These are phyloP conservation scores for Hyaloscypha finlandica DNA, from an alignment of 495 filamentous ascomycete species.

Conservation along the genomic window DNA sequence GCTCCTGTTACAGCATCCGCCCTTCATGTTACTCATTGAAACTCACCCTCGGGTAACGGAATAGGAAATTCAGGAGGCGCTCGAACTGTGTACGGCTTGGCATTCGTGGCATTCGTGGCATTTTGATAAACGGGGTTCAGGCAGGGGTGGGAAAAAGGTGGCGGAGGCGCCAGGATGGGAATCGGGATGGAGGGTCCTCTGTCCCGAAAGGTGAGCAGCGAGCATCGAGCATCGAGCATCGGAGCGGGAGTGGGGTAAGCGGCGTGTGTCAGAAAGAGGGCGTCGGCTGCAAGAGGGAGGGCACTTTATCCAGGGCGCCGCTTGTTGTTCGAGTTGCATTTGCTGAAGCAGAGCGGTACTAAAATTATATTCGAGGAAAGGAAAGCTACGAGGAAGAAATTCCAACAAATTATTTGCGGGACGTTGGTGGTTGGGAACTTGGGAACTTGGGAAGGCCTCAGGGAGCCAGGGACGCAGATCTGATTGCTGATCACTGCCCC, in stretches of 20 bases:
- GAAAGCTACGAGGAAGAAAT: not conserved
- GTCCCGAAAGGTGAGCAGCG: not conserved
- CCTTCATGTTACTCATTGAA: not conserved
- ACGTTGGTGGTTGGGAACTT: not conserved
- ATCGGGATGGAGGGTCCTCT: not conserved
- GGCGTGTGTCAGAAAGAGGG: not conserved
- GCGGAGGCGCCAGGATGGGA: not conserved
- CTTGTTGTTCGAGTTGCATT: not conserved
- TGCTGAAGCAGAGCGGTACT: not conserved
- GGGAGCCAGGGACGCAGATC: not conserved
- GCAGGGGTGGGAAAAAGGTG: not conserved
- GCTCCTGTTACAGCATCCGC: not conserved
- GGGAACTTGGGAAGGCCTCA: no score
- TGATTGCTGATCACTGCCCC: conserved; percentile 7
- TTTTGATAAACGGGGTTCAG: not conserved
- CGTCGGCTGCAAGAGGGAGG: not conserved
- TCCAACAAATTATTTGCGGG: not conserved
- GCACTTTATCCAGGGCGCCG: not conserved
- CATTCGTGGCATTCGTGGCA: not conserved
- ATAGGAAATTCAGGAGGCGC: not conserved
- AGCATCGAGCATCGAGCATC: not conserved
- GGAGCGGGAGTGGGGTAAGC: not conserved
- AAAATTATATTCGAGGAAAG: not conserved
- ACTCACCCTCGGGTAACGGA: not conserved
- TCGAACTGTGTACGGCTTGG: not conserved